These are phyloP conservation scores for Pleurostoma richardsiae DNA, from an alignment of 2,329 filamentous ascomycete species.

Conservation along the genomic window DNA sequence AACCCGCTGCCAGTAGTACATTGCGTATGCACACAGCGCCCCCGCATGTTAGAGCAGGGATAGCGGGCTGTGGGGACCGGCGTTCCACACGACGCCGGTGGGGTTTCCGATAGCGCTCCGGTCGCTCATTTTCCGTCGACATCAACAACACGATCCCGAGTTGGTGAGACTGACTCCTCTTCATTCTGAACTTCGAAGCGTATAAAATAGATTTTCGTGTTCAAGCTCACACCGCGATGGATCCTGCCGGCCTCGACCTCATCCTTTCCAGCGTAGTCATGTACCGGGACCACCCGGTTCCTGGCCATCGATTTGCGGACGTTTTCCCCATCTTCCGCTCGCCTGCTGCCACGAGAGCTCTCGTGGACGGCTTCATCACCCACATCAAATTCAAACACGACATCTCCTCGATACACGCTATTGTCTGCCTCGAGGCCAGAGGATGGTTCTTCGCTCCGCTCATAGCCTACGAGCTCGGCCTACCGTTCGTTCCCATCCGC, in stretches of 20 bases:
- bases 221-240: background rate
- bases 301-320: background rate
- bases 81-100: too few species aligned
- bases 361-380: background rate
- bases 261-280: background rate
- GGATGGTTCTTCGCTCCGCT: background rate
- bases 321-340: background rate
- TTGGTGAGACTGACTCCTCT: too few species aligned
- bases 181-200: too few species aligned
- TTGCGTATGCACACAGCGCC: too few species aligned
- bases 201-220: background rate
- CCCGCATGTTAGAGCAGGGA: too few species aligned
- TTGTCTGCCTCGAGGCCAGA: background rate
- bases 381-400: background rate
- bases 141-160: too few species aligned
- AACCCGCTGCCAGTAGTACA: too few species aligned
- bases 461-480: background rate
- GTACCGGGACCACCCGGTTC: background rate
- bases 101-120: too few species aligned
- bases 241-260: background rate
- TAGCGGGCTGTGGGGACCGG: too few species aligned
- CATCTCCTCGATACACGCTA: background rate
- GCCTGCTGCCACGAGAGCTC: background rate
- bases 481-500: background rate
- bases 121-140: too few species aligned